Conservation (phyloP, 2,329 filamentous ascomycete species). For the Cladosporium sp. region DNA sequence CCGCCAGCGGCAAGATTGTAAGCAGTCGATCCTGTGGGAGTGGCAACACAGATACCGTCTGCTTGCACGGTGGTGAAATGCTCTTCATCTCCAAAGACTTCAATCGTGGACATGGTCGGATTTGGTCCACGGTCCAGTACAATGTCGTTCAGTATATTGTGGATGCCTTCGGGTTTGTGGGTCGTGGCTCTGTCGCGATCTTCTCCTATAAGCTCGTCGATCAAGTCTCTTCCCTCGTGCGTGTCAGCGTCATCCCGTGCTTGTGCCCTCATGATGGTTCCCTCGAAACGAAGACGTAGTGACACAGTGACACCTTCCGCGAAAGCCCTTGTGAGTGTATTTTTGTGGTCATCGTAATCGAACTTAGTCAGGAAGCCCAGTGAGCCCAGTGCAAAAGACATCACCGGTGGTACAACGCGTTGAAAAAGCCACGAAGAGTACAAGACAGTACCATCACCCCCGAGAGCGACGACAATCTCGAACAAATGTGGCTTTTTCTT, state of each 20-base stretch:
- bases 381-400: conserved; percentile 88
- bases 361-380: conserved; percentile 96
- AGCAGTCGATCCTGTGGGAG: conserved; percentile 89
- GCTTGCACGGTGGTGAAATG: conserved; percentile 93
- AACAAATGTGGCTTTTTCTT: conserved; percentile 78
- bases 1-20: conserved; percentile 97
- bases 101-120: conserved; percentile 87
- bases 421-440: conserved; percentile 98
- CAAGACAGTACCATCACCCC: conserved; percentile 91
- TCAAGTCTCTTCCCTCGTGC: conserved; percentile 62
- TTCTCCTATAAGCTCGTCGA: conserved; percentile 87
- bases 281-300: conserved; percentile 85
- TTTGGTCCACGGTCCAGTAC: conserved; percentile 93
- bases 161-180: conserved; percentile 79
- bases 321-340: conserved; percentile 71
- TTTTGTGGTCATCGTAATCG: conserved; percentile 74
- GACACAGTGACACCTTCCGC: conserved; percentile 84
- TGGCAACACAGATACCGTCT: conserved; percentile 90
- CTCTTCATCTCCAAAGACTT: conserved; percentile 92
- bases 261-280: conserved; percentile 83
- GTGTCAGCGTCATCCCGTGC: conserved; percentile 41
- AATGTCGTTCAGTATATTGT: conserved; percentile 94
- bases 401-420: conserved; percentile 85
- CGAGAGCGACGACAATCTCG: conserved; percentile 82
- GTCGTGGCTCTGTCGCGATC: conserved; percentile 82